A percentile compares a stretch with the other conserved stretches of the same genome.
Evolutionary conservation across 208 protist genomes (phyloP).

Genomic region (Sergeia podlipaevii): DNA sequence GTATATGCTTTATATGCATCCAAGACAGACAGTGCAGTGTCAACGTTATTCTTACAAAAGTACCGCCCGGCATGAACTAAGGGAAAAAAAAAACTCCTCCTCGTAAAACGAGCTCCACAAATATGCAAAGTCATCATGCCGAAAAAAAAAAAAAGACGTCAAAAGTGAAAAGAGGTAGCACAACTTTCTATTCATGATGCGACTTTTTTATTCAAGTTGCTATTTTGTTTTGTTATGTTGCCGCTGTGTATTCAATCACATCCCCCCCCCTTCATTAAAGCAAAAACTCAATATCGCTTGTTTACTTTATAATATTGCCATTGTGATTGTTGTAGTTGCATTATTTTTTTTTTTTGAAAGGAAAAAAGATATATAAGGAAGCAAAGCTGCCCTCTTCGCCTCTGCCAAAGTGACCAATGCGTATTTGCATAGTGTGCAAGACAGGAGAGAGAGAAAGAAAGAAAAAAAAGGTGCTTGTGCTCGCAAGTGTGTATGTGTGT

Average conservation of each 20-base stretch:
- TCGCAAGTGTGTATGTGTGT: neutral
- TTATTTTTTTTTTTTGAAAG: conserved; percentile 3
- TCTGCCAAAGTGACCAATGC: neutral
- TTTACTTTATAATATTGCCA: neutral
- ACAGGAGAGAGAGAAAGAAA: conserved; percentile 5
- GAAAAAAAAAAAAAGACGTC: neutral
- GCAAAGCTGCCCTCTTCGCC: neutral
- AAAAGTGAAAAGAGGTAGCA: conserved; percentile 1
- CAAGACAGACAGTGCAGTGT: too few species aligned
- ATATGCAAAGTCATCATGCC: neutral
- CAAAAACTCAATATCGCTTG: neutral
- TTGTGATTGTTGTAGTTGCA: neutral
- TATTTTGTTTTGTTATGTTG: neutral
- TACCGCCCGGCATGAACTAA: too few species aligned
- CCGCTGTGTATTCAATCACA: neutral
- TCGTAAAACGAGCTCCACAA: too few species aligned
- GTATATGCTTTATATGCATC: too few species aligned
- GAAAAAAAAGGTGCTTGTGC: conserved; percentile 5
- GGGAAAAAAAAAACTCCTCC: too few species aligned
- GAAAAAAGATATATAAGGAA: neutral
- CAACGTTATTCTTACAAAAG: too few species aligned
- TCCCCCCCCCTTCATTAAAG: neutral
- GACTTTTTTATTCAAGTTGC: neutral
- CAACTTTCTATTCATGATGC: neutral
- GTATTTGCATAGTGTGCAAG: neutral